Conservation (phyloP, 495 filamentous ascomycete species). For the Aspergillus heteromorphus region DNA sequence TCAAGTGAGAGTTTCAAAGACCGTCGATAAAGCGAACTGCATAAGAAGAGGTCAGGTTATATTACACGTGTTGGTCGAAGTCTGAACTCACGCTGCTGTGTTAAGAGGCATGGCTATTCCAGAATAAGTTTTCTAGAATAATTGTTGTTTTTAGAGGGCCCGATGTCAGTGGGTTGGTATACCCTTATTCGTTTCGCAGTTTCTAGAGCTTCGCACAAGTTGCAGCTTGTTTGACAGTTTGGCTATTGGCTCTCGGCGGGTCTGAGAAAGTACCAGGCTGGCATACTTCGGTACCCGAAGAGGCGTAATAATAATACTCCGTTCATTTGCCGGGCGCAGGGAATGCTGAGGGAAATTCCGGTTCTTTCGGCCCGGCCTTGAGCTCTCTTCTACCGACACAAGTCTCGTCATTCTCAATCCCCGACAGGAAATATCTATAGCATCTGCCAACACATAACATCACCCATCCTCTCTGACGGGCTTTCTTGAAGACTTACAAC, state of each 20-base stretch:
- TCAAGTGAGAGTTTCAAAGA: conserved; percentile 88
- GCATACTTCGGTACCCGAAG: conserved; percentile 16
- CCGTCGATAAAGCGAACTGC: conserved; percentile 86
- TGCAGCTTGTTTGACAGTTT: background rate
- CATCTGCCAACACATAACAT: background rate
- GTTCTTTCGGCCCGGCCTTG: conserved; percentile 26
- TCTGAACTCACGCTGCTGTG: conserved; percentile 30
- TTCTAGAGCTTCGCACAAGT: background rate
- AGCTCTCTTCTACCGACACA: conserved; percentile 8
- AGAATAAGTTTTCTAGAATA: background rate
- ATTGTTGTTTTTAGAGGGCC: background rate
- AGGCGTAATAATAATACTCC: conserved; percentile 40
- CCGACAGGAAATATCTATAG: background rate
- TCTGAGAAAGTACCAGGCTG: conserved; percentile 18
- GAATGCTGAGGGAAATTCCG: conserved; percentile 24
- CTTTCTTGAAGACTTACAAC: background rate
- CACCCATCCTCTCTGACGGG: background rate
- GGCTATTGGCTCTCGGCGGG: background rate
- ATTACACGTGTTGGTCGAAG: background rate
- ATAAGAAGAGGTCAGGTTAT: conserved; percentile 10
- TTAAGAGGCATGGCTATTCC: conserved; percentile 35
- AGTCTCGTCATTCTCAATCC: conserved; percentile 11
- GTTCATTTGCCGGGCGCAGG: conserved; percentile 24
- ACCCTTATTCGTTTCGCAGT: background rate
- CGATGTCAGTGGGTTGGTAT: no score